These are phyloP conservation scores for Endocladia muricata DNA, from an alignment of 31 red algal species.

Conservation along the genomic window DNA sequence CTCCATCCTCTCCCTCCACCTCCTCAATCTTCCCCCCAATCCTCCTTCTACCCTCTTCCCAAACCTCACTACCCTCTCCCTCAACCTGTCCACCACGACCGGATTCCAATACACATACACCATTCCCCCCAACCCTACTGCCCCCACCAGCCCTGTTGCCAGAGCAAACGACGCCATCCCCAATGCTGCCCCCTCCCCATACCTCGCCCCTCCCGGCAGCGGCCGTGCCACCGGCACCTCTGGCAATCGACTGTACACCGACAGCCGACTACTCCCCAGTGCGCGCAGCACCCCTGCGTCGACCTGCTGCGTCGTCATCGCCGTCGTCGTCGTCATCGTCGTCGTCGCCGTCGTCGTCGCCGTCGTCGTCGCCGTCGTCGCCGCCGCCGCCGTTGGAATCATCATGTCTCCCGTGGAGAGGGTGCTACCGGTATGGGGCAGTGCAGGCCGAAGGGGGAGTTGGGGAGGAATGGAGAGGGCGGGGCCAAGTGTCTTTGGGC, in stretches of 20 bases:
- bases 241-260: not conserved
- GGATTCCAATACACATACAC: conserved; percentile 33
- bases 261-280: conserved; percentile 28
- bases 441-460: too few species aligned
- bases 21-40: conserved; percentile 22
- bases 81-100: conserved; percentile 21
- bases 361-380: not conserved
- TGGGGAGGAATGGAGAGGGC: too few species aligned
- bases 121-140: conserved; percentile 24
- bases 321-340: too few species aligned
- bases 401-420: not conserved
- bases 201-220: conserved; percentile 34
- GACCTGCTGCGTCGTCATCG: not conserved
- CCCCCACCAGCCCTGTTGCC: conserved; percentile 40
- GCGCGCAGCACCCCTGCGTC: conserved; percentile 22
- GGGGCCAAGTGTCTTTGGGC: too few species aligned
- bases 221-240: not conserved
- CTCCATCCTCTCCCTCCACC: conserved; percentile 16
- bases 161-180: conserved; percentile 48
- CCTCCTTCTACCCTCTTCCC: conserved; percentile 17
- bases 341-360: not conserved
- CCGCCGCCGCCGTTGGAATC: not conserved
- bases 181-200: conserved; percentile 40
- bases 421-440: too few species aligned
- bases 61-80: conserved; percentile 21